Percentiles rank a stretch among this genome's conserved stretches.
Conservation (phyloP, 305 asterid species). For the Plantago coronopus region DNA sequence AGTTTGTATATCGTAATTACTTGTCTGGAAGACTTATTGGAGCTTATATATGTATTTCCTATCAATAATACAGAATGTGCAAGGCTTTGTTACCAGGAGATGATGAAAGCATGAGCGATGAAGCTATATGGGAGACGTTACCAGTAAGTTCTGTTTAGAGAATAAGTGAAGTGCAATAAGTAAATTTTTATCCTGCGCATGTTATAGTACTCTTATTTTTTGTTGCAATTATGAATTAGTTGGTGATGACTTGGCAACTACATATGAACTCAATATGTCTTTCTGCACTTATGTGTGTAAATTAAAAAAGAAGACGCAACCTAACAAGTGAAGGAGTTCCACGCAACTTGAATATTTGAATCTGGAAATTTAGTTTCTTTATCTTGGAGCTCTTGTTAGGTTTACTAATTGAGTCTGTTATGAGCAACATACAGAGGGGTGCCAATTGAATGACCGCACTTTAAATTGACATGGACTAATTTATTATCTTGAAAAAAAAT, state of each 20-base stretch:
- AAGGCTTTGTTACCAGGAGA: constrained; percentile 94
- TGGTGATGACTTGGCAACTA: no score
- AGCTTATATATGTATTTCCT: constrained; percentile 24
- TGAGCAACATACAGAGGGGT: background rate
- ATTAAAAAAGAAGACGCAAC: background rate
- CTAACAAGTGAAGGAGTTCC: constrained; percentile 7
- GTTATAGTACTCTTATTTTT: no score
- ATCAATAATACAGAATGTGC: constrained; percentile 69
- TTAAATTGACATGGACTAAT: no score
- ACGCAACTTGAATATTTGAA: constrained; percentile 5
- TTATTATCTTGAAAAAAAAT: no score
- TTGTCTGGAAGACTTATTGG: constrained; percentile 9
- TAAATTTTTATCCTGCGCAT: background rate
- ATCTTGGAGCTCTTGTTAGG: background rate
- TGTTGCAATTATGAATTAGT: no score
- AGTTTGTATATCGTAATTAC: background rate
- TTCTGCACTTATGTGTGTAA: background rate
- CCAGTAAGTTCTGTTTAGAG: constrained; percentile 61
- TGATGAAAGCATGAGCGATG: constrained; percentile 86
- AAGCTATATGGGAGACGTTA: constrained; percentile 96
- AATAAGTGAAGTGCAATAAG: constrained; percentile 11
- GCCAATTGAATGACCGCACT: background rate
- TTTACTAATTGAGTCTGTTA: constrained; percentile 6
- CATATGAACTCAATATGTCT: background rate
- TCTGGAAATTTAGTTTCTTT: background rate